Conservation (phyloP, 202 grass and related monocot species). For the Sporobolus alterniflorus region DNA sequence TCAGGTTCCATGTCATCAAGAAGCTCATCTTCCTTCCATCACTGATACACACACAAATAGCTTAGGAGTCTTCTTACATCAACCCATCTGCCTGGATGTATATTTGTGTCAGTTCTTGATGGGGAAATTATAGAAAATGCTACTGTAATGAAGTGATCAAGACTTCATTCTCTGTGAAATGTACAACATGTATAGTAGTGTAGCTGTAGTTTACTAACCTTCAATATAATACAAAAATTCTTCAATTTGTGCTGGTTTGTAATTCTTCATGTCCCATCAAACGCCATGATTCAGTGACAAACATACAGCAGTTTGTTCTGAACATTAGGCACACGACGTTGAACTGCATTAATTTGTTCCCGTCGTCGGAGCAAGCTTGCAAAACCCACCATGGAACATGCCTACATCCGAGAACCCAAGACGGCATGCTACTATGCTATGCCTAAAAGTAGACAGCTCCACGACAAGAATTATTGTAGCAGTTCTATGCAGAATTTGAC, state of each 20-base stretch:
- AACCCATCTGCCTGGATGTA: constrained; percentile 42
- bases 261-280: too few species aligned
- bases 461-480: too few species aligned
- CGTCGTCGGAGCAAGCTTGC: neutral
- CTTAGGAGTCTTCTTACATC: constrained; percentile 41
- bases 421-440: too few species aligned
- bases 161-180: constrained; percentile 39
- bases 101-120: constrained; percentile 47
- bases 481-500: too few species aligned
- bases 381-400: neutral
- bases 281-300: neutral
- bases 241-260: neutral
- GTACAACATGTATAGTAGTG: constrained; percentile 43
- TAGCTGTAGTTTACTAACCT: constrained; percentile 24
- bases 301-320: neutral
- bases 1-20: constrained; percentile 46
- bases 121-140: constrained; percentile 36
- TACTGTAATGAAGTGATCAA: constrained; percentile 31
- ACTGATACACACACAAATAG: constrained; percentile 43
- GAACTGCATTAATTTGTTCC: neutral
- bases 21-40: constrained; percentile 51
- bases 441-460: too few species aligned
- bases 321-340: neutral
- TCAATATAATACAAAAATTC: neutral
- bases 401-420: neutral